Base-by-base conservation (phyloP, 768 basidiomycete genomes). In the Mycena polygramma region DNA sequence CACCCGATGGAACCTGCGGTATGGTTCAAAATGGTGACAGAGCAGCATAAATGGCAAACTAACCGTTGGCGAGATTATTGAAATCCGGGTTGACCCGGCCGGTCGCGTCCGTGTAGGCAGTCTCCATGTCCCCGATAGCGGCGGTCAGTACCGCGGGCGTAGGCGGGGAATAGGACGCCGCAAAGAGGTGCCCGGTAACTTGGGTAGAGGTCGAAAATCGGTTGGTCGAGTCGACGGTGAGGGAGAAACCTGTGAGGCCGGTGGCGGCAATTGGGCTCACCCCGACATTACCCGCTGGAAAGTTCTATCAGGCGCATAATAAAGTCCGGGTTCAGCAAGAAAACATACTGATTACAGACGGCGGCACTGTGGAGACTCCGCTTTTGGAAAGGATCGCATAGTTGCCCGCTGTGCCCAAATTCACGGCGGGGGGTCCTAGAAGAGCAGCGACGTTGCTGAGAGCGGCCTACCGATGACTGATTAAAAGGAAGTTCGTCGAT, bases 11-110 rank as follows among this genome's bases (percentile, higher is more conserved):
- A 22, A 30, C 57, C 57, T 59, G 24, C 24, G 6, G 39, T 24
- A 4, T 1, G n/a, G 6, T 11, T 4, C 6, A 26, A 13, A 39
- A 39, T n/a, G n/a, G n/a, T n/a, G 7, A 39, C 39, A n/a, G 39
- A 39, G 39, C 39, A 39, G 39, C 7, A 39, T 39, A 39, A 7
- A 7, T 39, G 3, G 5, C 8, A 22, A 10, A 59, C 43, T 59
- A 43, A 59, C 57, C 57, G 43, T 24, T 46, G 6, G 7, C 59
- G 8, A 60, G 35, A 37, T 60, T 49, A 13, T 4, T 20, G 19
- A 60, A 60, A 49, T 60, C 37, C n/a, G 46, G 45, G 46, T 26
- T 35, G 11, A 22, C 59, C 13, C 59, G 59, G 24, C 59, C 59
- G 30, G 20, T 48, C 9, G 59, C 46, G 26, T 60, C 59, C 30